A percentile compares a stretch with the other conserved stretches of the same genome.
Evolutionary conservation across 352 stramenopile species (phyloP).

Genomic region (Globisporangium uncinulatum): DNA sequence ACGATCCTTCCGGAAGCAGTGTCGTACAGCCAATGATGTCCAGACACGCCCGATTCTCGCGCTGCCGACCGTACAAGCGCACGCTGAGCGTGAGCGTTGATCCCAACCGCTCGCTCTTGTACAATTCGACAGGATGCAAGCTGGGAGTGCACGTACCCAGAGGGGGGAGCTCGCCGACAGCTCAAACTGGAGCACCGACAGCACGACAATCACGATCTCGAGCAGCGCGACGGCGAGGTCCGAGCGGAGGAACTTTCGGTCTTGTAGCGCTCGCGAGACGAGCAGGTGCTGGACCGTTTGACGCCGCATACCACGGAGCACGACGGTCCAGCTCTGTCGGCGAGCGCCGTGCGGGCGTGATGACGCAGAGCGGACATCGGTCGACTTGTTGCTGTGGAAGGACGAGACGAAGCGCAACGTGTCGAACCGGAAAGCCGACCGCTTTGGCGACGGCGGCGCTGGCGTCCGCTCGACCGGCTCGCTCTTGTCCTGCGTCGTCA

Average conservation of each 20-base stretch:
- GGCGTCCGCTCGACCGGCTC: background rate
- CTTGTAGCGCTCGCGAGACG: conserved; percentile 3
- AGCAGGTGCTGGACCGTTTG: conserved; percentile 4
- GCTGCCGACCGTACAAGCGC: conserved; percentile 7
- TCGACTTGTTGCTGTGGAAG: conserved; percentile 5
- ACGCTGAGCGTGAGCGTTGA: background rate
- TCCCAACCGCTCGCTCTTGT: background rate
- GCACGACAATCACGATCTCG: conserved; percentile 6
- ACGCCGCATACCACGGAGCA: conserved; percentile 1
- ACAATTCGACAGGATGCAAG: background rate
- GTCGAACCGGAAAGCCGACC: conserved; percentile 1
- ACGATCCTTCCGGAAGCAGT: conserved; percentile 33
- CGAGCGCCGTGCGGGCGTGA: background rate
- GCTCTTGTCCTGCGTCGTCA: no score
- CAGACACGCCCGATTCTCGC: conserved; percentile 42
- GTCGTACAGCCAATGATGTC: conserved; percentile 20
- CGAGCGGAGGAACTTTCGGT: background rate
- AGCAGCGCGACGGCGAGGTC: conserved; percentile 2
- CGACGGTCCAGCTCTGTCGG: conserved; percentile 1
- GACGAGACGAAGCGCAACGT: background rate
- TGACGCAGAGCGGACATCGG: background rate
- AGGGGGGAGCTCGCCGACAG: conserved; percentile 3
- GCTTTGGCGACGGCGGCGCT: background rate
- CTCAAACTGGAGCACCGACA: conserved; percentile 11
- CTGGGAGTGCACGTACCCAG: conserved; percentile 6